A percentile compares a stretch with the other conserved stretches of the same genome.
Conservation (phyloP, 2,329 filamentous ascomycete species). For the Monilinia fructicola region DNA sequence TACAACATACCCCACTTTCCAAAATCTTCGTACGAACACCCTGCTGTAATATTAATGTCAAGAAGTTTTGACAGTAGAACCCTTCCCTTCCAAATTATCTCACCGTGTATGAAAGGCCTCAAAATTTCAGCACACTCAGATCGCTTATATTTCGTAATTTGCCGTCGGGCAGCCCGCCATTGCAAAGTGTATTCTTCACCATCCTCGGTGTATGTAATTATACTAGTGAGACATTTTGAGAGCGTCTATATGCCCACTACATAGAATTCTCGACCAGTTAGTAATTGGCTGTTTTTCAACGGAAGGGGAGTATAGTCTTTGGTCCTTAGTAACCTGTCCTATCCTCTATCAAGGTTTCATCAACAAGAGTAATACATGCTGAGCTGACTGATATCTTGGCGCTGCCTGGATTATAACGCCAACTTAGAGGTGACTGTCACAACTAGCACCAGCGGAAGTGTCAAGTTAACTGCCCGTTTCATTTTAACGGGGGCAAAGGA, state of each 20-base stretch:
- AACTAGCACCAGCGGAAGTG: background rate
- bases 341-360: background rate
- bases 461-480: background rate
- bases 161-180: background rate
- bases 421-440: background rate
- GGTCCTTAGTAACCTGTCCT: background rate
- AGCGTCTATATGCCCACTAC: background rate
- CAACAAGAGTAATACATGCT: background rate
- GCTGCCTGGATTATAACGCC: background rate
- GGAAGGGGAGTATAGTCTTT: background rate
- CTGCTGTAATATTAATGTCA: background rate
- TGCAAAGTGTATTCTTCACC: background rate
- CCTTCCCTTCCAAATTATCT: background rate
- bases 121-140: background rate
- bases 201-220: slow-evolving; percentile 5
- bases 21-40: background rate
- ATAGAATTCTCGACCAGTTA: background rate
- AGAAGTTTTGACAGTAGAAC: background rate
- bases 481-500: background rate
- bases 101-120: background rate
- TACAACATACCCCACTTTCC: background rate
- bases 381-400: background rate
- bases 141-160: background rate
- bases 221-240: background rate
- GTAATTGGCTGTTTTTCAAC: background rate